Conservation (phyloP, 768 basidiomycete genomes). For the Suillus sp. region DNA sequence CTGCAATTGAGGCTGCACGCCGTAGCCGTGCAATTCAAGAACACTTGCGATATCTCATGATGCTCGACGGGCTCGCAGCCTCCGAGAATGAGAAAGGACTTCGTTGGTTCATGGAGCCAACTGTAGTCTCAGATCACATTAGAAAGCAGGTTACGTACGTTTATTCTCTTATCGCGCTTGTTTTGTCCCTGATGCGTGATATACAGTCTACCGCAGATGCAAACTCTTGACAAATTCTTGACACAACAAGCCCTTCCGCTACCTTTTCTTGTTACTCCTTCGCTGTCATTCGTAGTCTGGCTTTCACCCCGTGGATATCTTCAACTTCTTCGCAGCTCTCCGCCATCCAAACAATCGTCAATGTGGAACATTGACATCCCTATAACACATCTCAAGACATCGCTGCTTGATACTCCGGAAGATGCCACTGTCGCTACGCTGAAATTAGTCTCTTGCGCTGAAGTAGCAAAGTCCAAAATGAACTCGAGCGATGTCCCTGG, state of each 20-base stretch:
- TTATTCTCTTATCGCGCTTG: not conserved
- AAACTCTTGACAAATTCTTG: constrained; percentile 71
- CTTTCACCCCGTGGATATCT: constrained; percentile 73
- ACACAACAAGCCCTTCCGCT: constrained; percentile 58
- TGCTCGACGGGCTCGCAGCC: constrained; percentile 65
- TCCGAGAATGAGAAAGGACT: constrained; percentile 61
- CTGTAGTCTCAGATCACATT: constrained; percentile 19
- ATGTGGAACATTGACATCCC: constrained; percentile 53
- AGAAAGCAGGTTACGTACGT: constrained; percentile 21
- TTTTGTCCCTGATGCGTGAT: constrained; percentile 2
- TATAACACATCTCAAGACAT: constrained; percentile 46
- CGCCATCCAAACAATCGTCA: constrained; percentile 19
- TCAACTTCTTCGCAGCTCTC: constrained; percentile 48
- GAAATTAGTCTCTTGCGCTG: constrained; percentile 37
- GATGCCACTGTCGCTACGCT: constrained; percentile 63
- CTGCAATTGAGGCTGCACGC: constrained; percentile 49
- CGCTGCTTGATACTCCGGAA: constrained; percentile 41
- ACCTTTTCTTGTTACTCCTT: constrained; percentile 69
- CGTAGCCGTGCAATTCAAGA: constrained; percentile 51
- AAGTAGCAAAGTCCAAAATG: constrained; percentile 15
- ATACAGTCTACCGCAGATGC: constrained; percentile 40
- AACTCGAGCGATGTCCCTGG: constrained; percentile 21
- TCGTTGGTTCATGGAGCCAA: constrained; percentile 68
- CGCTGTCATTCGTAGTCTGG: constrained; percentile 71
- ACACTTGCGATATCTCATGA: constrained; percentile 68